Evolutionary conservation across 305 asterid genomes (phyloP).

Genomic region (Coffea humblotiana): DNA sequence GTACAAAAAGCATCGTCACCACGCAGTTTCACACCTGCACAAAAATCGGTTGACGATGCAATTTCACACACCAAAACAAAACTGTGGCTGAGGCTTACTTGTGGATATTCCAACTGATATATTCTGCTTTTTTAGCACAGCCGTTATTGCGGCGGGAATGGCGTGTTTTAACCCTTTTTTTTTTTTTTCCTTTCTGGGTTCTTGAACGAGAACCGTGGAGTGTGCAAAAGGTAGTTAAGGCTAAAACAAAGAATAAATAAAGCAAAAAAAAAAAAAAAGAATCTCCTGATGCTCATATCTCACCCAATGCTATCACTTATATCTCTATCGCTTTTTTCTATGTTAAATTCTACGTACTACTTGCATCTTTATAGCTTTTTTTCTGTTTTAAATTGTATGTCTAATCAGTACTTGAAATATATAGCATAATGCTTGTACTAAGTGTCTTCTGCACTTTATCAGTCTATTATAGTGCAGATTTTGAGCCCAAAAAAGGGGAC

Average conservation of each 20-base stretch:
- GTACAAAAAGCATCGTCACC: conserved; percentile 26
- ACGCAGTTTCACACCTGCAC: conserved; percentile 7
- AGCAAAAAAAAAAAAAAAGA: neutral
- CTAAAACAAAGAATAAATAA: neutral
- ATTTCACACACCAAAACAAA: neutral
- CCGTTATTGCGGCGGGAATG: conserved; percentile 77
- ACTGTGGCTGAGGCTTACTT: conserved; percentile 21
- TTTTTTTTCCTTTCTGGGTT: conserved; percentile 8
- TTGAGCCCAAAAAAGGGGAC: neutral
- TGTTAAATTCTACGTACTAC: neutral
- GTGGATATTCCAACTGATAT: conserved; percentile 21
- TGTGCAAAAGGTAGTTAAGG: neutral
- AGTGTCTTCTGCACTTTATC: neutral
- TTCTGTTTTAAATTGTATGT: neutral
- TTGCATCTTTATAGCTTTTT: neutral
- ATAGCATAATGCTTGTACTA: neutral
- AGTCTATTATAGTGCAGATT: neutral
- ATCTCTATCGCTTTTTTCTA: neutral
- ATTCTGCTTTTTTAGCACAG: conserved; percentile 37
- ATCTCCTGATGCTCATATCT: neutral
- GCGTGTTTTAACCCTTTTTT: conserved; percentile 28
- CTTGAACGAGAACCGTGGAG: conserved; percentile 9
- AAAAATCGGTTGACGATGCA: no score
- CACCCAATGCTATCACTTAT: neutral
- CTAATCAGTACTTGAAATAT: neutral